Evolutionary conservation across 148 eudicot genomes (phyloP).

Genomic region (Selenicereus undatus): DNA sequence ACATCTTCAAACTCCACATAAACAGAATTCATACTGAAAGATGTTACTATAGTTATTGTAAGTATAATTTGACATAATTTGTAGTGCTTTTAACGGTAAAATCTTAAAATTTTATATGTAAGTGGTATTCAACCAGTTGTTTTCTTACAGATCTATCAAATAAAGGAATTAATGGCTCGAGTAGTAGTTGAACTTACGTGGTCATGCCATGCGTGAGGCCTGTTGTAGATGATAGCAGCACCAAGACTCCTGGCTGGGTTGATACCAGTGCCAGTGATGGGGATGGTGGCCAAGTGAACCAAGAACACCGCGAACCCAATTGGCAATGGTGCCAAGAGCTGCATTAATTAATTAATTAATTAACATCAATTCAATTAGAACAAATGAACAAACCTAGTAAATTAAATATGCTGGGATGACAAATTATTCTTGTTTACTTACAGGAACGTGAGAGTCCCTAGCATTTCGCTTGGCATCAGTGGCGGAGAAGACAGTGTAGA

Average conservation of each 20-base stretch:
- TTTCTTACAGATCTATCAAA: too few species aligned
- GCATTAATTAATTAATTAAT: neutral
- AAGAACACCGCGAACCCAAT: slow-evolving; percentile 68
- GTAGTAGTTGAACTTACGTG: slow-evolving; percentile 46
- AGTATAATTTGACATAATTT: too few species aligned
- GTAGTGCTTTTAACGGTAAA: too few species aligned
- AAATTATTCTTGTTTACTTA: slow-evolving; percentile 20
- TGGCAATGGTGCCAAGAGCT: slow-evolving; percentile 73
- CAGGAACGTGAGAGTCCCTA: slow-evolving; percentile 70
- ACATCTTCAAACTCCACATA: too few species aligned
- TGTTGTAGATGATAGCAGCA: slow-evolving; percentile 65
- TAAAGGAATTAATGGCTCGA: too few species aligned
- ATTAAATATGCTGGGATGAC: too few species aligned
- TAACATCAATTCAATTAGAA: too few species aligned
- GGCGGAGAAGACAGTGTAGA: slow-evolving; percentile 70
- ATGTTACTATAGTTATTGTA: too few species aligned
- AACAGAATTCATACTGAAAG: too few species aligned
- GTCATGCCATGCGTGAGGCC: slow-evolving; percentile 50
- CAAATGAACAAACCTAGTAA: too few species aligned
- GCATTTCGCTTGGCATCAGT: slow-evolving; percentile 76
- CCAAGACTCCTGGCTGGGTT: slow-evolving; percentile 75
- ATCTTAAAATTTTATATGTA: too few species aligned
- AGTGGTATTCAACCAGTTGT: too few species aligned
- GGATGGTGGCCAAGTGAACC: slow-evolving; percentile 75
- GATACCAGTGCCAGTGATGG: slow-evolving; percentile 65